Evolutionary conservation across 768 basidiomycete genomes (phyloP), one percentile per base, ranked within the genome.

Genomic region (Lepiota venenata): DNA sequence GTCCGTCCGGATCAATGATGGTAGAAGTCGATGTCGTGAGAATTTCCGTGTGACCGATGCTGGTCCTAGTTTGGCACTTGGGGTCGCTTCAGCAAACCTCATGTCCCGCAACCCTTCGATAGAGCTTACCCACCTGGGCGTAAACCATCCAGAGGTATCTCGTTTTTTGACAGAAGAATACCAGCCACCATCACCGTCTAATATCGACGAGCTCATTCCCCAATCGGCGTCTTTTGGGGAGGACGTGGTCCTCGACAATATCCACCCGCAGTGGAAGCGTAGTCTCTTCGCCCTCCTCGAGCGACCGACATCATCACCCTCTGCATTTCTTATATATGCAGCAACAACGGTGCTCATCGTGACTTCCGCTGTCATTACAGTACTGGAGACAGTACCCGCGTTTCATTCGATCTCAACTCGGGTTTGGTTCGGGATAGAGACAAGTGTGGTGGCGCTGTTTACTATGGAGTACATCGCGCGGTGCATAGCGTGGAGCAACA

Each of bases 391-490:
- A 0, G 84, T 92, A 1, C 90, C 88, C 0, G 78, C 81, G 1
- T 84, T 91, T 58, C 88, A 88, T 64, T 77, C 79, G 9, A 82
- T 85, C 2, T 80, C 84, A 2, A 82, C 79, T 12, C 74, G 83
- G 36, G 73, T 87, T 6, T 92, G 93, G 83, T 96, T 96, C 57
- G 93, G 93, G 1, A 65, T 93, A 18, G 93, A 95, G 71, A 93
- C 92, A 15, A 84, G 79, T 48, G 69, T 95, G 9, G 93, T 95
- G 21, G 82, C 85, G 45, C 66, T 94, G 2, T 96, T 95, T 67
- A 94, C 93, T 0, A 75, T 92, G 54, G 93, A 97, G 69, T 95
- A 91, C 64, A 66, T 86, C 22, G 81, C 81, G 11, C 74, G 90
- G 35, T 81, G 81, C 63, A 52, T 89, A 1, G 91, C 90, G n/a